Percentiles rank a stretch among this genome's conserved stretches.
phyloP scores from a whole-genome alignment of 208 protist species.

The Herpetomonas tarakana region DNA sequence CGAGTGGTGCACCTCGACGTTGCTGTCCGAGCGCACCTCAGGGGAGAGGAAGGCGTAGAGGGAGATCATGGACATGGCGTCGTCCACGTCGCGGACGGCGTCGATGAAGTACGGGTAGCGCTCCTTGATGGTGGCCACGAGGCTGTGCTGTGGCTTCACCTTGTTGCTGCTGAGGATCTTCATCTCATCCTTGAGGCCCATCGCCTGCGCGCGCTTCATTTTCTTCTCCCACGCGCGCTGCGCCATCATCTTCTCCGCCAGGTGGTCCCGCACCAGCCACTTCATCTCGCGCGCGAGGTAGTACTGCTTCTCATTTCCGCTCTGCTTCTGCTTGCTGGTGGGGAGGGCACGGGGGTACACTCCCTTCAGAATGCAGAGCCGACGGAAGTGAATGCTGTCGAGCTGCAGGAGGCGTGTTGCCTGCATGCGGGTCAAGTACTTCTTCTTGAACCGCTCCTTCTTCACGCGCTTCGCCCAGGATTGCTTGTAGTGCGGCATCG shows the following conservation, averaged over 20 bases:
- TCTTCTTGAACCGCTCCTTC: conserved; percentile 90
- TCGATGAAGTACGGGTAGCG: conserved; percentile 98
- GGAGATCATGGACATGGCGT: conserved; percentile 95
- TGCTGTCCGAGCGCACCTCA: conserved; percentile 69
- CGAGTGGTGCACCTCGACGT: conserved; percentile 70
- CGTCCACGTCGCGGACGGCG: conserved; percentile 96
- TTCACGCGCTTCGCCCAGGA: conserved; percentile 87
- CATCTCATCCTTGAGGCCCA: conserved; percentile 65
- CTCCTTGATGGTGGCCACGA: conserved; percentile 96
- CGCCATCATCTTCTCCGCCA: conserved; percentile 96
- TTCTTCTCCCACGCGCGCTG: conserved; percentile 92
- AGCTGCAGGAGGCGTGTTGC: conserved; percentile 94
- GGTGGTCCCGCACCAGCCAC: conserved; percentile 95
- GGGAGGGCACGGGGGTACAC: conserved; percentile 97
- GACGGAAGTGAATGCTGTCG: conserved; percentile 91
- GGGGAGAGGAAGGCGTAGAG: conserved; percentile 93
- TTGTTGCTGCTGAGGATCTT: conserved; percentile 50
- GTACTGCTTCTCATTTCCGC: conserved; percentile 95
- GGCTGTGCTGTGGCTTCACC: conserved; percentile 86
- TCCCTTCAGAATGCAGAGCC: conserved; percentile 99
- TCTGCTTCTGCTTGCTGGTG: conserved; percentile 95
- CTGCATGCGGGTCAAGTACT: conserved; percentile 93
- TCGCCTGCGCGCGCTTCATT: conserved; percentile 88
- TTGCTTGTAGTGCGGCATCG: conserved; percentile 80
- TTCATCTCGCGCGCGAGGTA: conserved; percentile 98